These are phyloP conservation scores for Cytospora piceae DNA, from an alignment of 2,329 filamentous ascomycete species.

Conservation along the genomic window DNA sequence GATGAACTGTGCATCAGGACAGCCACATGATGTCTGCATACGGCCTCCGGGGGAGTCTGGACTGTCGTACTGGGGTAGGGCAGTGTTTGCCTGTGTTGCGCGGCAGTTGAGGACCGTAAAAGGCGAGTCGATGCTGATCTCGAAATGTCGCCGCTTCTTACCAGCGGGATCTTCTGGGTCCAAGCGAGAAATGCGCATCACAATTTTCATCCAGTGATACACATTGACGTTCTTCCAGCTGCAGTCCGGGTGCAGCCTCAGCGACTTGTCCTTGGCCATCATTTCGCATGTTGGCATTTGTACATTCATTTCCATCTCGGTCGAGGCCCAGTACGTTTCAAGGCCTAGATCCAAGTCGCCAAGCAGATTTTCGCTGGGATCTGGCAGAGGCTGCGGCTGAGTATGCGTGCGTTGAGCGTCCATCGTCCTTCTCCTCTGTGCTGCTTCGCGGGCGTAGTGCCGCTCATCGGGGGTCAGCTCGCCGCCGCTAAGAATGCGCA, in stretches of 20 bases:
- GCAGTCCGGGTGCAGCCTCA: constrained; percentile 82
- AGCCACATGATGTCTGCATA: constrained; percentile 56
- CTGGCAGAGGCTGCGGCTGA: constrained; percentile 50
- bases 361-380: constrained; percentile 70
- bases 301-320: constrained; percentile 93
- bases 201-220: constrained; percentile 97
- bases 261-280: constrained; percentile 72
- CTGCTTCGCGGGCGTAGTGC: constrained; percentile 51
- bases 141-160: constrained; percentile 82
- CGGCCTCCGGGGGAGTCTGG: constrained; percentile 57
- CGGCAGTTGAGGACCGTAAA: constrained; percentile 93
- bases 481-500: constrained; percentile 78
- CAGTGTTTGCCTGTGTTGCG: constrained; percentile 88
- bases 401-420: constrained; percentile 52
- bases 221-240: constrained; percentile 94
- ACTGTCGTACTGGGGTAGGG: constrained; percentile 75
- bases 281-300: constrained; percentile 87
- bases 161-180: constrained; percentile 75
- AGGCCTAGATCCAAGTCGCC: constrained; percentile 74
- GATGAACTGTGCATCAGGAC: constrained; percentile 52
- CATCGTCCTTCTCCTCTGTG: constrained; percentile 55
- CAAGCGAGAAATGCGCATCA: constrained; percentile 86
- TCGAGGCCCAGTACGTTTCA: constrained; percentile 79
- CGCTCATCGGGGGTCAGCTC: constrained; percentile 64
- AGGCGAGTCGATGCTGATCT: constrained; percentile 94